Evolutionary conservation across 2,329 filamentous ascomycete species (phyloP), one percentile per base, ranked within the genome.

Genomic region (Cladophialophora immunda): DNA sequence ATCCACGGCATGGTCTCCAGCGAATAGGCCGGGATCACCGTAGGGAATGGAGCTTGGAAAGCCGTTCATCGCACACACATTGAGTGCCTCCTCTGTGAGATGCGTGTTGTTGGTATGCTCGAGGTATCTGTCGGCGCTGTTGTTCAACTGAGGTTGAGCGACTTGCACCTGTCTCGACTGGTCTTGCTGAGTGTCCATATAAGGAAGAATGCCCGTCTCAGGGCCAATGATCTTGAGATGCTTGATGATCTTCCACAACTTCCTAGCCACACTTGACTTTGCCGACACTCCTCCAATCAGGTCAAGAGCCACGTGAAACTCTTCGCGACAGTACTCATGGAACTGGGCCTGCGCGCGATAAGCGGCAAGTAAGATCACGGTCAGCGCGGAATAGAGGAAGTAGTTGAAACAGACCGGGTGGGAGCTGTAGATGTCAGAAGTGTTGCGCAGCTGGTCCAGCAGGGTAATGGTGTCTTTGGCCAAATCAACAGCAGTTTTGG

Each of bases 281-380:
- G 65, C 59, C 30, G 59, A 63, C 13, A 55, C 13, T 17, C 65
- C 65, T 45, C 55, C 59, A 13, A 67, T 67, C 6, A 67, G 22
- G 15, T 67, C 38, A 11, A 67, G 59, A 32, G 65, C 65, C 2
- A 67, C 41, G 58, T 59, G 36, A 30, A 78, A 78, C 55, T 78
- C 77, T 0, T 72, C 70, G 2, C 76, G 75, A 59, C 76, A 78
- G 22, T 73, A 66, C 8, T 77, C 78, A 2, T 80, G 78, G 58
- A 83, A 84, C 2, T 75, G 74, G 1, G 75, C 73, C 0, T 82
- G 81, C 0, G 79, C 81, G 68, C 84, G 81, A 2, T 81, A 77
- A 0, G 84, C 81, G 0, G 82, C 83, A 0, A 83, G 75, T 32
- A 82, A 79, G 1, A 83, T 68, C 0, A 79, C 76, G 0, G 78